Evolutionary conservation across 2,329 filamentous ascomycete genomes (phyloP).

Genomic region (Epichloe gansuensis): DNA sequence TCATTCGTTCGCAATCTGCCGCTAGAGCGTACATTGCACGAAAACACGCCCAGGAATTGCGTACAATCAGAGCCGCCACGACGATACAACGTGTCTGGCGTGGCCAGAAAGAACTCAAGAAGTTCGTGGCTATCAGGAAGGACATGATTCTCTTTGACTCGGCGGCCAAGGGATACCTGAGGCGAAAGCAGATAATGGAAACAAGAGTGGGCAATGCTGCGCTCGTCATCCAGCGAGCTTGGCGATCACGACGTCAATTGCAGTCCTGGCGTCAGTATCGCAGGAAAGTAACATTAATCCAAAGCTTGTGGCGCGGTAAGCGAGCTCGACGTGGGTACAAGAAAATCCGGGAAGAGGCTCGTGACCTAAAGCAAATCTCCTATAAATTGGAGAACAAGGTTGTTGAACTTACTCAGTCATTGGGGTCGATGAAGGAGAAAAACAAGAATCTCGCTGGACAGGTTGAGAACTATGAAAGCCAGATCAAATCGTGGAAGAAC

Average conservation of each 20-base stretch:
- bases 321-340: constrained; percentile 76
- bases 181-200: constrained; percentile 85
- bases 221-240: constrained; percentile 77
- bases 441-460: constrained; percentile 84
- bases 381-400: constrained; percentile 99
- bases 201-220: constrained; percentile 87
- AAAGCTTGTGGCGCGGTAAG: constrained; percentile 87
- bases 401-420: constrained; percentile 86
- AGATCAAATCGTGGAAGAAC: constrained; percentile 92
- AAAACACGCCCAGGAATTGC: constrained; percentile 64
- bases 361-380: constrained; percentile 97
- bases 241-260: constrained; percentile 70
- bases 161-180: constrained; percentile 80
- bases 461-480: constrained; percentile 89
- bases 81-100: constrained; percentile 94
- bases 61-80: constrained; percentile 75
- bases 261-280: constrained; percentile 79
- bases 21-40: constrained; percentile 69
- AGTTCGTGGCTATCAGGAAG: constrained; percentile 64
- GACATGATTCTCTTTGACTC: constrained; percentile 85
- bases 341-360: constrained; percentile 81
- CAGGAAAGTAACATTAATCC: constrained; percentile 76
- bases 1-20: constrained; percentile 69
- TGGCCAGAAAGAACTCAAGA: constrained; percentile 78
- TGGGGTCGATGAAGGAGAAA: constrained; percentile 85